Conservation (phyloP, 1,284 basidiomycete genomes). For the Microbotryomycetes sp. region DNA sequence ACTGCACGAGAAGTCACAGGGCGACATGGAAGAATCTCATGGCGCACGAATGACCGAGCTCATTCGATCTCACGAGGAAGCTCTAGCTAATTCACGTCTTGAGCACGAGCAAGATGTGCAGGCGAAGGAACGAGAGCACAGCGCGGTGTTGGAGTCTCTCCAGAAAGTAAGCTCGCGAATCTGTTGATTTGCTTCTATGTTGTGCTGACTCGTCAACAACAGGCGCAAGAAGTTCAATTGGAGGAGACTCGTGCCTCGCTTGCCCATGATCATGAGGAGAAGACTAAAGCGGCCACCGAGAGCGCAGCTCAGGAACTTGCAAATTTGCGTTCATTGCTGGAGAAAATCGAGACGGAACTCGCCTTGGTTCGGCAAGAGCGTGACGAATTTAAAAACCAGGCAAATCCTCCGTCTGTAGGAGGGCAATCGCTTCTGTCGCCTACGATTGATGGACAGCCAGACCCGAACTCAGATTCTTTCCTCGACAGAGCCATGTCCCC, state of each 20-base stretch:
- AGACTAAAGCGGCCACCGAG: too few species aligned
- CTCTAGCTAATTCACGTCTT: neutral
- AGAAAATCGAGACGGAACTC: conserved; percentile 68
- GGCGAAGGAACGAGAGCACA: neutral
- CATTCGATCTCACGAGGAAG: neutral
- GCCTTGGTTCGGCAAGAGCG: conserved; percentile 50
- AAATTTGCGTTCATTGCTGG: conserved; percentile 59
- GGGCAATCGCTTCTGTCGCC: conserved; percentile 33
- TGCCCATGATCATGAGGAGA: too few species aligned
- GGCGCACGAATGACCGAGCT: neutral
- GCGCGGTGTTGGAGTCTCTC: neutral
- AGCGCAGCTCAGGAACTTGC: neutral
- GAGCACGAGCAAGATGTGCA: neutral
- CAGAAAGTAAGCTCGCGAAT: neutral
- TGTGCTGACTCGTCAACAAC: neutral
- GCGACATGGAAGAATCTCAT: conserved; percentile 5
- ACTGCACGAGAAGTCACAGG: conserved; percentile 17
- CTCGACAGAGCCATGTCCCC: conserved; percentile 18
- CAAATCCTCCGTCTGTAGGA: neutral
- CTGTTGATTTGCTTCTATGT: neutral
- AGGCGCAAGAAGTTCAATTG: neutral
- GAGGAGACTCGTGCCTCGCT: too few species aligned
- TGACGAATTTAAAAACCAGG: conserved; percentile 23
- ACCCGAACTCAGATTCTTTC: neutral
- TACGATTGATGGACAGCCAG: neutral